phyloP scores from a whole-genome alignment of 1,284 basidiomycete species.

The Thecaphora thlaspeos region DNA sequence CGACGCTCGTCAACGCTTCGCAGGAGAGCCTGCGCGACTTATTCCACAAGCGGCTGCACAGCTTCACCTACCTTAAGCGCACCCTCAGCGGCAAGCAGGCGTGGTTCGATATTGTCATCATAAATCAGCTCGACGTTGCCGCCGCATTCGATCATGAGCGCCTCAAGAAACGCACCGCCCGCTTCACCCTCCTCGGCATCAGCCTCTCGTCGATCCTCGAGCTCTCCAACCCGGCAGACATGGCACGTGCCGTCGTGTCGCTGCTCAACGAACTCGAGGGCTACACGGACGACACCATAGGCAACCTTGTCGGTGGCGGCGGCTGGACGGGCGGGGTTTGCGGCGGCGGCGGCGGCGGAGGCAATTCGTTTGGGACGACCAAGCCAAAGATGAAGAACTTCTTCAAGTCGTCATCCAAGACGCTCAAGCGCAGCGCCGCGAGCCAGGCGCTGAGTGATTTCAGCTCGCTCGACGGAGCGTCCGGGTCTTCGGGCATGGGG shows the following conservation, averaged over 20 bases:
- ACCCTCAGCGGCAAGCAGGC: conserved; percentile 19
- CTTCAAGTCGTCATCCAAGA: conserved; percentile 31
- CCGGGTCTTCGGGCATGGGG: conserved; percentile 10
- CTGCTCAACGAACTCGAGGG: conserved; percentile 39
- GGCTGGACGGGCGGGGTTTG: too few species aligned
- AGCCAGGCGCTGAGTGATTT: conserved; percentile 33
- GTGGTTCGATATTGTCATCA: conserved; percentile 34
- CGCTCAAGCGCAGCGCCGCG: conserved; percentile 20
- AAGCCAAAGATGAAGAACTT: conserved; percentile 32
- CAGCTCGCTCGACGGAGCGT: conserved; percentile 12
- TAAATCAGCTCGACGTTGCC: conserved; percentile 18
- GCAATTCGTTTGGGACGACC: conserved; percentile 13
- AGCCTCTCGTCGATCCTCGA: conserved; percentile 39
- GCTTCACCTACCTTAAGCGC: conserved; percentile 28
- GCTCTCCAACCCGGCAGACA: conserved; percentile 18
- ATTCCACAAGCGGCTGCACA: conserved; percentile 32
- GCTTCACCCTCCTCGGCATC: conserved; percentile 31
- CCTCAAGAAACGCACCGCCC: conserved; percentile 37
- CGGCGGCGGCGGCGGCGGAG: neutral
- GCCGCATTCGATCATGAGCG: conserved; percentile 29
- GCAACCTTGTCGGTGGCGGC: conserved; percentile 7
- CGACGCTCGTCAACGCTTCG: neutral
- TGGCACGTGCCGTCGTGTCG: conserved; percentile 27
- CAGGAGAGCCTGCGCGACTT: conserved; percentile 19
- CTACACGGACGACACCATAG: conserved; percentile 22